Base-by-base conservation (phyloP, 805 yeast species). In the Yamadazyma kitorensis region DNA sequence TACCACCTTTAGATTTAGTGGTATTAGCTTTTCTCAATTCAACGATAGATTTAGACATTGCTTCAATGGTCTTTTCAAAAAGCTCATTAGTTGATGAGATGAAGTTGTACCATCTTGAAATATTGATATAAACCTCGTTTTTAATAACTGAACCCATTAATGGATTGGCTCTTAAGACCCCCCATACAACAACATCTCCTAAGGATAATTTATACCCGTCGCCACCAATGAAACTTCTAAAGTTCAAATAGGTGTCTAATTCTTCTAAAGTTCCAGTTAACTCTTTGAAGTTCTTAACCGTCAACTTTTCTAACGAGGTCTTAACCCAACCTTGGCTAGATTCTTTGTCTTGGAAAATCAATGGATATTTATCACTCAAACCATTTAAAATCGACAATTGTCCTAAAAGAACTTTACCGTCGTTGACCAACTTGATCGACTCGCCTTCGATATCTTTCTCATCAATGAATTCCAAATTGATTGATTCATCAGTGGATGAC, bases 161-260 rank as follows among this genome's bases (percentile, higher is more conserved):
- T 35, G 95, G 87, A 59, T 93, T 91, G 43, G 95, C 86, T 66
- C 97, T 80, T 48, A 91, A 70, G 31, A 83, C 86, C 61, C 97
- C 97, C 97, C 97, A 91, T 14, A 84, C 72, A 11, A 91, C 85
- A 41, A 87, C 70, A 62, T 91, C 98, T 34, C 95, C 93, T 27
- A 80, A 59, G 10, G 94, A 68, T 43, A 74, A 65, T n/a, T 67
- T 47, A 61, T 79, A 72, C 8, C 35, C 36, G 10, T 7, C 22
- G 24, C 93, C 95, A 36, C 75, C 61, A 35, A 87, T 57, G 56
- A 76, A 89, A 6, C 96, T 76, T 55, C 96, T 78, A 71, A 85
- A 78, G 72, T 86, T 86, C 61, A 91, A 73, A 59, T 82, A 89
- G 29, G 80, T 63, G 49, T 91, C 96, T 50, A 91, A 71, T 53